phyloP scores from a whole-genome alignment of 139 green algal species.

The Medakamo hakoo region DNA sequence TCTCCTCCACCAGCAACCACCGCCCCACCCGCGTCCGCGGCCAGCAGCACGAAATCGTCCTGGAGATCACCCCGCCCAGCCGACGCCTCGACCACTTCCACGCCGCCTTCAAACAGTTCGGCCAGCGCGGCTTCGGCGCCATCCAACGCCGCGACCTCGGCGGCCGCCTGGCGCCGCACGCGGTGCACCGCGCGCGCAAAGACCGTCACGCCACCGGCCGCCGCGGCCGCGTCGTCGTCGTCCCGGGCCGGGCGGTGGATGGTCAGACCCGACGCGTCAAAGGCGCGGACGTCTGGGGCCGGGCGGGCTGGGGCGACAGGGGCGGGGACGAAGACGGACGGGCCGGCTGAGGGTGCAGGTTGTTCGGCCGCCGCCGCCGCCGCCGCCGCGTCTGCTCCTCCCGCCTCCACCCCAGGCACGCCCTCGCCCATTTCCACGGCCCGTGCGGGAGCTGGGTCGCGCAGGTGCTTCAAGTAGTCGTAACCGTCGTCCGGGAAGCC shows the following conservation, averaged over 20 bases:
- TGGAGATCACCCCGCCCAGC: slow-evolving; percentile 28
- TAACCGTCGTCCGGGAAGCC: slow-evolving; percentile 93
- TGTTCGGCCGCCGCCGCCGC: neutral
- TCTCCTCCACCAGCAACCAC: slow-evolving; percentile 1
- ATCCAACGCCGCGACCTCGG: slow-evolving; percentile 18
- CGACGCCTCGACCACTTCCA: neutral
- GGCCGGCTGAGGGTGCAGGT: slow-evolving; percentile 4
- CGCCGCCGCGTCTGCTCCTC: neutral
- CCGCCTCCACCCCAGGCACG: neutral
- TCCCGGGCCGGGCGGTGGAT: slow-evolving; percentile 13
- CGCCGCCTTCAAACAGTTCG: neutral
- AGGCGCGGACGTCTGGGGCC: slow-evolving; percentile 16
- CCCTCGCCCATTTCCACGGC: too few relatives aligned
- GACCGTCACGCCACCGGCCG: slow-evolving; percentile 28
- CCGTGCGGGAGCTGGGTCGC: too few relatives aligned
- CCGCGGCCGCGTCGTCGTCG: slow-evolving; percentile 18
- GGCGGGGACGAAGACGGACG: slow-evolving; percentile 25
- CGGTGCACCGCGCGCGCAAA: slow-evolving; percentile 18
- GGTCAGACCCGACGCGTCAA: slow-evolving; percentile 23
- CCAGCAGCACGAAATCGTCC: slow-evolving; percentile 51
- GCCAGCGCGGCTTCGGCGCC: slow-evolving; percentile 10
- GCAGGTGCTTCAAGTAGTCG: slow-evolving; percentile 86
- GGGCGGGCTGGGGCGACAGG: slow-evolving; percentile 1
- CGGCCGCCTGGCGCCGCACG: slow-evolving; percentile 25
- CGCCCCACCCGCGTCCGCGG: slow-evolving; percentile 3